Evolutionary conservation across 179 eudicot species (phyloP), one percentile per base, ranked within the genome.

Genomic region (Corrigiola litoralis): DNA sequence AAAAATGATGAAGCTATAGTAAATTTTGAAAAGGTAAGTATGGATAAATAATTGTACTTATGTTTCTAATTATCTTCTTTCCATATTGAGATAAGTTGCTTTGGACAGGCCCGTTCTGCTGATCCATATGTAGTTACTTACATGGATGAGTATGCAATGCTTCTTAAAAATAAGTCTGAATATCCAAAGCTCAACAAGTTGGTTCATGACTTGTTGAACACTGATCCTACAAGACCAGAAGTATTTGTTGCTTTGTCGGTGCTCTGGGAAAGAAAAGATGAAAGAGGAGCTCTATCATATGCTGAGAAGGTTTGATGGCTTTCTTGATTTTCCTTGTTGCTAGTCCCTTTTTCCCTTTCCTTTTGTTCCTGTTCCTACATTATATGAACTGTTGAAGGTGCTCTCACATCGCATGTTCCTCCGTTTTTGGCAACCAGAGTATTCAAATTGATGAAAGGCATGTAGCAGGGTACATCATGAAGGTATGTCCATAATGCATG

Each of bases 71-170:
- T 28, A 58, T 56, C 61, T 38, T 61, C 4, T 62, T 6, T 21
- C 31, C 11, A 40, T 61, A 48, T 32, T 59, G 53, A 69, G n/a
- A 48, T 42, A 50, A 18, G 17, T 52, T 75, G 41, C 48, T 62
- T 50, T 74, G 67, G 53, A 42, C 84, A 92, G 98, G 98, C 85
- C 73, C 88, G 95, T 56, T 79, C 87, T 31, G 67, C 87, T 74
- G 98, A 92, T 84, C 98, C 97, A 46, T 83, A 82, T 55, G 69
- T 87, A 44, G 67, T 92, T 59, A 90, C 95, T 21, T 81, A 82
- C 63, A 92, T 92, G 98, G 98, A 92, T 75, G 98, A 92, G 80
- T 92, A 92, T 79, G 98, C 98, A 23, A 85, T 92, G 87, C 97
- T 92, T 65, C 81, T 92, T 36, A 92, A 87, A 79, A 62, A 66